phyloP scores from a whole-genome alignment of 2,329 filamentous ascomycete species.

The Ophiognomonia clavigignenti-juglandacearum region DNA sequence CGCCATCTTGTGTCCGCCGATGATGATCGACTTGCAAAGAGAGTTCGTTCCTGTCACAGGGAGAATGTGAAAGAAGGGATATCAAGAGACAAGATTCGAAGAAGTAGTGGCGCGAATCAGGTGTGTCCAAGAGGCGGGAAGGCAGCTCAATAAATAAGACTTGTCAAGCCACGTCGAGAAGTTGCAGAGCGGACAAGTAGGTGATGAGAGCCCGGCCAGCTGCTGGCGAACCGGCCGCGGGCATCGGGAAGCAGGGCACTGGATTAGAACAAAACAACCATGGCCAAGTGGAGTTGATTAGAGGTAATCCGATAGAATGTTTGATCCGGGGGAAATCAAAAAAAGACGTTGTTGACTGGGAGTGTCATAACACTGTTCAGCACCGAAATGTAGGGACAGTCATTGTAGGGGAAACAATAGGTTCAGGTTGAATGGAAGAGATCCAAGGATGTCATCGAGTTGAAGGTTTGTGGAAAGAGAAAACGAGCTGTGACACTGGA shows the following conservation, averaged over 20 bases:
- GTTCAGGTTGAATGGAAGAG: background rate
- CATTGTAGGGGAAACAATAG: conserved; percentile 6
- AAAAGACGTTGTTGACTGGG: conserved; percentile 4
- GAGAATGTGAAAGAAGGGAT: no score
- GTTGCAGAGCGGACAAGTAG: no score
- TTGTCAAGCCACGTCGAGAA: background rate
- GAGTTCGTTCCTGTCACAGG: no score
- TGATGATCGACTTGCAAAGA: background rate
- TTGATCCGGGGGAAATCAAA: background rate
- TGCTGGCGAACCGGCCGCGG: background rate
- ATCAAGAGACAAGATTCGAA: no score
- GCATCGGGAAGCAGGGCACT: background rate
- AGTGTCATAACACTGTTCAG: conserved; percentile 11
- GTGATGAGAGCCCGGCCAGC: background rate
- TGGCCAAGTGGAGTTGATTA: background rate
- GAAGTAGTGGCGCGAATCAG: no score
- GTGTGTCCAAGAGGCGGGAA: background rate
- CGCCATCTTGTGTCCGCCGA: conserved; percentile 1
- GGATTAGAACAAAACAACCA: background rate
- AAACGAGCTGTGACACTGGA: conserved; percentile 1
- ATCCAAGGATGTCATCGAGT: background rate
- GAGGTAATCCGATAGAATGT: conserved; percentile 1
- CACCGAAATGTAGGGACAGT: conserved; percentile 4
- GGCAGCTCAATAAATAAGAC: background rate
- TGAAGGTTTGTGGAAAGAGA: background rate